A percentile compares a stretch with the other conserved stretches of the same genome.
Evolutionary conservation across 2,329 filamentous ascomycete species (phyloP).

Genomic region (Pestalotiopsis sp.): DNA sequence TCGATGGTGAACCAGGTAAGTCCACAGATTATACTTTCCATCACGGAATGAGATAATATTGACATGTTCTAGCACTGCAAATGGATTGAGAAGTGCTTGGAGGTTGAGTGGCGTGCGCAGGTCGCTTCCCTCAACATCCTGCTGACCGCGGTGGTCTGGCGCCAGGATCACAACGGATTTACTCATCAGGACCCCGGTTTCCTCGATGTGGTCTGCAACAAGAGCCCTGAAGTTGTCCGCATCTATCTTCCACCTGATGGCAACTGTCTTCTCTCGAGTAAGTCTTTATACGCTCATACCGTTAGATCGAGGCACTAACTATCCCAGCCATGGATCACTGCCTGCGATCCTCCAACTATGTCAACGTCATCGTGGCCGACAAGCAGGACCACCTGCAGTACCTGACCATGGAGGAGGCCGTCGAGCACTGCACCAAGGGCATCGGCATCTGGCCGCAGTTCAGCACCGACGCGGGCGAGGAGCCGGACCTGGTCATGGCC

Average conservation of each 20-base stretch:
- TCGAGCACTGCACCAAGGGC: slow-evolving; percentile 78
- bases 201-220: slow-evolving; percentile 78
- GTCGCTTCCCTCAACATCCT: slow-evolving; percentile 79
- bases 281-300: neutral
- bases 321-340: slow-evolving; percentile 70
- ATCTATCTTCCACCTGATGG: slow-evolving; percentile 82
- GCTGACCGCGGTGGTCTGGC: slow-evolving; percentile 77
- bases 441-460: slow-evolving; percentile 79
- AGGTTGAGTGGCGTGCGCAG: slow-evolving; percentile 76
- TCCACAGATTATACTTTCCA: neutral
- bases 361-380: slow-evolving; percentile 80
- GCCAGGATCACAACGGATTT: slow-evolving; percentile 84
- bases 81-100: slow-evolving; percentile 81
- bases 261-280: slow-evolving; percentile 69
- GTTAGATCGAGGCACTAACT: neutral
- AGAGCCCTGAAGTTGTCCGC: slow-evolving; percentile 77
- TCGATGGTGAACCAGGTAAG: slow-evolving; percentile 78
- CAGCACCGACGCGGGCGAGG: slow-evolving; percentile 67
- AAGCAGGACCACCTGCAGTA: slow-evolving; percentile 81
- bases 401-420: slow-evolving; percentile 71
- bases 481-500: slow-evolving; percentile 78
- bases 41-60: slow-evolving; percentile 12
- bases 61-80: slow-evolving; percentile 65
- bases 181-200: slow-evolving; percentile 82
- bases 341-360: slow-evolving; percentile 73